phyloP scores from a whole-genome alignment of 345 rosid species.

The Bretschneidera sinensis region DNA sequence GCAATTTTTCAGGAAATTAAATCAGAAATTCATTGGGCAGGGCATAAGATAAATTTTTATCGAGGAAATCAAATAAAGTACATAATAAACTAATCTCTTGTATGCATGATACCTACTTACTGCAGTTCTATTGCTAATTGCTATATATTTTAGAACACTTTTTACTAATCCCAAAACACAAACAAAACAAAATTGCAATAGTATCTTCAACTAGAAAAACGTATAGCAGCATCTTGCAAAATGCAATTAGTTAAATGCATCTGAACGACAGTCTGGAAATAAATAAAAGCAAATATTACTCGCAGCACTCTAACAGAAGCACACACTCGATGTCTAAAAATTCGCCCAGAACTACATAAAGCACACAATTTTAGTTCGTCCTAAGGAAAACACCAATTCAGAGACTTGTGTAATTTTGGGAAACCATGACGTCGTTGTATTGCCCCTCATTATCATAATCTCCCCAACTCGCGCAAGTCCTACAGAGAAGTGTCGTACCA shows the following conservation, averaged over 20 bases:
- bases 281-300: conserved; percentile 23
- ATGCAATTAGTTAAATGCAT: conserved; percentile 8
- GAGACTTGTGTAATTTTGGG: conserved; percentile 26
- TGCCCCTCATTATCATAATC: conserved; percentile 29
- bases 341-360: conserved; percentile 12
- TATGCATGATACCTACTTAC: too few species aligned
- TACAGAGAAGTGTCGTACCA: conserved; percentile 40
- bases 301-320: conserved; percentile 17
- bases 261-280: conserved; percentile 2
- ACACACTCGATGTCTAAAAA: conserved; percentile 15
- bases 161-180: neutral
- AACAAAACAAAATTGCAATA: too few species aligned
- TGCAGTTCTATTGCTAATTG: too few species aligned
- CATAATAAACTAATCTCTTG: too few species aligned
- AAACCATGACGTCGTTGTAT: conserved; percentile 26
- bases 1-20: neutral
- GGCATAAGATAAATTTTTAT: neutral
- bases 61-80: too few species aligned
- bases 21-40: neutral
- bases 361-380: conserved; percentile 22
- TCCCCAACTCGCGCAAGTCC: conserved; percentile 35
- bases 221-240: too few species aligned
- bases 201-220: too few species aligned
- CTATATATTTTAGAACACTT: neutral
- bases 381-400: conserved; percentile 19